phyloP scores from a whole-genome alignment of 345 rosid species.

The Microcos paniculata region DNA sequence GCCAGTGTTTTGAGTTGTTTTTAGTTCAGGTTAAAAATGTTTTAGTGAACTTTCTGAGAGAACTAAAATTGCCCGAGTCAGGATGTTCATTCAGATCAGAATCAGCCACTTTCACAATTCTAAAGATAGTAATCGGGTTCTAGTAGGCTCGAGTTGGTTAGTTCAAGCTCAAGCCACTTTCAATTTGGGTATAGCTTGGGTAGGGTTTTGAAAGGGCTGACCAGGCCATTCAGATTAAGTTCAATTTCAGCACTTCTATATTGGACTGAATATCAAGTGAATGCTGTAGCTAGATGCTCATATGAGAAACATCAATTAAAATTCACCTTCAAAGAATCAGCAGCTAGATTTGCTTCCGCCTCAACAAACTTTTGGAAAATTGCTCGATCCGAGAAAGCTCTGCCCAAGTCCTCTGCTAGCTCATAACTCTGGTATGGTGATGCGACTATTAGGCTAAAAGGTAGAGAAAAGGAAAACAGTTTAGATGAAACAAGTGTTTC shows the following conservation, averaged over 20 bases:
- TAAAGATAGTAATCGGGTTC: neutral
- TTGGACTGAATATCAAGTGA: neutral
- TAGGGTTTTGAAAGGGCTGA: neutral
- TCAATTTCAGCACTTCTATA: neutral
- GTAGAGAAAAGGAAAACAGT: conserved; percentile 1
- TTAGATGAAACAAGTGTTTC: conserved; percentile 11
- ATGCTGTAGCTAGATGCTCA: neutral
- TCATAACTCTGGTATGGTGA: conserved; percentile 55
- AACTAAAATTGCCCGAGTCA: neutral
- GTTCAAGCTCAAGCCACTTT: neutral
- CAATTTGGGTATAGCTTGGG: neutral
- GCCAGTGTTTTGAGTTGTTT: neutral
- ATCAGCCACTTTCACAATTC: neutral
- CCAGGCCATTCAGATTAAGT: neutral
- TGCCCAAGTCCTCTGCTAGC: conserved; percentile 85
- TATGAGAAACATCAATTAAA: neutral
- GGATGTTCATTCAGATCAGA: neutral
- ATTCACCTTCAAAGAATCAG: conserved; percentile 64
- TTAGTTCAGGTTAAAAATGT: neutral
- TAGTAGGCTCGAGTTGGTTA: neutral
- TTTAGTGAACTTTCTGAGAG: neutral
- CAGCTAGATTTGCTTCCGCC: conserved; percentile 51
- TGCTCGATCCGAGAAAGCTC: conserved; percentile 82
- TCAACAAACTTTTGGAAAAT: conserved; percentile 58
- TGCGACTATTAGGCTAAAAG: conserved; percentile 3